These are phyloP conservation scores for Candolleomyces efflorescens DNA, from an alignment of 768 basidiomycete species.

Conservation along the genomic window DNA sequence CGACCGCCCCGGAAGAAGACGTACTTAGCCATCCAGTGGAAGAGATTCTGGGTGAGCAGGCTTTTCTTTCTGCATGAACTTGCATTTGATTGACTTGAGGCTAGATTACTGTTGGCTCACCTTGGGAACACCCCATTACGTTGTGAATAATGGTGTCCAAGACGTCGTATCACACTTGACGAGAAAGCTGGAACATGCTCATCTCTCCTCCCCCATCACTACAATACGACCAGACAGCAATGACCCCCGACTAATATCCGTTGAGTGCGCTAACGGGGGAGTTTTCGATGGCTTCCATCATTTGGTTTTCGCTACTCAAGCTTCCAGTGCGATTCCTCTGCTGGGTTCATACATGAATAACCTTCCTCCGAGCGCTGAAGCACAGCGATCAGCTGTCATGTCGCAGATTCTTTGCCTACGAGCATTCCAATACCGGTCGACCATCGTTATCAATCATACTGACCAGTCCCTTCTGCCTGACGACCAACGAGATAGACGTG, in stretches of 20 bases:
- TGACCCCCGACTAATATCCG: conserved; percentile 28
- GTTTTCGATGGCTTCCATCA: conserved; percentile 53
- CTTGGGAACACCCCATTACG: conserved; percentile 64
- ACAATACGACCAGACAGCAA: conserved; percentile 36
- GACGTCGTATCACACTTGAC: conserved; percentile 55
- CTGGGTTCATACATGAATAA: conserved; percentile 43
- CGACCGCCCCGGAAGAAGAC: conserved; percentile 56
- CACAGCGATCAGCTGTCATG: conserved; percentile 27
- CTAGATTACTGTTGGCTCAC: conserved; percentile 71
- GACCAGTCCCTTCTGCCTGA: conserved; percentile 56
- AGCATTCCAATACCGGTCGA: conserved; percentile 49
- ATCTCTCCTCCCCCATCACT: conserved; percentile 49
- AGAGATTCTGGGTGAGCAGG: conserved; percentile 55
- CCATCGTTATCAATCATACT: conserved; percentile 69
- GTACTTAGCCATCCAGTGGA: conserved; percentile 56
- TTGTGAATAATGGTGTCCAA: conserved; percentile 53
- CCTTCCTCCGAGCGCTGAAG: conserved; percentile 23
- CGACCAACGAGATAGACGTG: conserved; percentile 45
- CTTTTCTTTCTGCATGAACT: not conserved
- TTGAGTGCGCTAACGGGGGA: conserved; percentile 30
- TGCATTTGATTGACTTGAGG: not conserved
- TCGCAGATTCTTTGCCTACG: conserved; percentile 45
- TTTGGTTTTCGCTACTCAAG: conserved; percentile 72
- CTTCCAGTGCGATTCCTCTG: conserved; percentile 54
- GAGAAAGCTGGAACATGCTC: conserved; percentile 41